A percentile compares a stretch with the other conserved stretches of the same genome.
These are phyloP conservation scores for Neurospora sublineolata DNA, from an alignment of 495 filamentous ascomycete genomes.

Conservation along the genomic window DNA sequence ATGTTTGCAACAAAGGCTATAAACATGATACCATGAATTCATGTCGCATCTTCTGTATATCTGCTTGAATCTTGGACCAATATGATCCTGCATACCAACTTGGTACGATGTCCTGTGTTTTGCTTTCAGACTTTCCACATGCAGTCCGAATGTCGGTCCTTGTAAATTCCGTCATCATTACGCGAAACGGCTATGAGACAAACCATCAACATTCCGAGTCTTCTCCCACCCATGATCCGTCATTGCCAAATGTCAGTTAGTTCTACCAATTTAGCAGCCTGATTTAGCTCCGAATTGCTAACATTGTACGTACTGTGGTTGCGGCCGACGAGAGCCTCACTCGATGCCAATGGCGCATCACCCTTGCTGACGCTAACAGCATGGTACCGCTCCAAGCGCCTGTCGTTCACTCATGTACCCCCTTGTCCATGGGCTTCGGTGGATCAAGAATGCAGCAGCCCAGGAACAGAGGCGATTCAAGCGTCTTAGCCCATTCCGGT, in stretches of 20 bases:
- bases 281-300: neutral
- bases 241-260: neutral
- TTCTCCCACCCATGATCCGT: neutral
- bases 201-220: neutral
- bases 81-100: neutral
- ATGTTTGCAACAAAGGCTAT: neutral
- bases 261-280: neutral
- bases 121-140: neutral
- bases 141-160: neutral
- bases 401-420: neutral
- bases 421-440: neutral
- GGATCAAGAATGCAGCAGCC: neutral
- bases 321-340: neutral
- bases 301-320: neutral
- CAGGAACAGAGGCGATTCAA: neutral
- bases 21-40: neutral
- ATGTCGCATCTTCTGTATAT: neutral
- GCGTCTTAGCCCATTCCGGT: neutral
- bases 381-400: neutral
- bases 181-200: neutral
- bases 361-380: neutral
- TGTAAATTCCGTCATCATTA: neutral
- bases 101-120: neutral
- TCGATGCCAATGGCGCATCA: neutral
- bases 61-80: neutral